Base-by-base conservation (phyloP, 2,329 filamentous ascomycete genomes). In the Amauroascus verrucosus region DNA sequence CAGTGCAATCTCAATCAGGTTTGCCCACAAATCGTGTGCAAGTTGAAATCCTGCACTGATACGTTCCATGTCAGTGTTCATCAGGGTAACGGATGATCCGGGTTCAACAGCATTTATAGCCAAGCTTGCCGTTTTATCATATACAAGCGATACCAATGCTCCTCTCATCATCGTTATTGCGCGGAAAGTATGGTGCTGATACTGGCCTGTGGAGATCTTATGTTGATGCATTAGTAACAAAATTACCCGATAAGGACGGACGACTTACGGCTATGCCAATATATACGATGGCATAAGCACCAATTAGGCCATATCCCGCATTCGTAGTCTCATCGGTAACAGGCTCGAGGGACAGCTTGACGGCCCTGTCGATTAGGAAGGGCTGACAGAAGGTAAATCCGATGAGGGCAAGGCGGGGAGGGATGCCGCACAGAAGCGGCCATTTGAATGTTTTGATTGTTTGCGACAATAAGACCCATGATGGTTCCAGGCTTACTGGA, bases 311-410 rank as follows among this genome's bases (percentile, higher is more conserved):
- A 40, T 63, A 60, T 24, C 57, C 59, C 11, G 37, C 6, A 13
- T 43, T 38, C 62, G 59, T 6, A 55, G 16, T 20, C 62, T 51
- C 0, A 53, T 55, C 26, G 6, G 38, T 20, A 22, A 56, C 50
- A 24, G 58, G 35, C n/a, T 58, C 30, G 0, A 48, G 22, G 11
- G 63, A 53, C 7, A 58, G 59, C 5, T 55, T 44, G 38, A 64
- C 38, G 6, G 65, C 53, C 1, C 45, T 55, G 45, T 62, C 57
- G 30, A 64, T 62, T 46, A 63, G 62, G 26, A 62, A 58, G 3
- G 59, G 61, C 51, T 63, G 67, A 48, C 57, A 57, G 24, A 64
- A 59, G 0, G 54, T 61, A 43, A 67, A 65, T 6, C 56, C 64
- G 24, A 65, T 32, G 3, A 62, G 26, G 1, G 58, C 58, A 1